Percentiles rank a stretch among this genome's conserved stretches.
Conservation (phyloP, 2,329 filamentous ascomycete genomes). For the Phaeoacremonium minimum region DNA sequence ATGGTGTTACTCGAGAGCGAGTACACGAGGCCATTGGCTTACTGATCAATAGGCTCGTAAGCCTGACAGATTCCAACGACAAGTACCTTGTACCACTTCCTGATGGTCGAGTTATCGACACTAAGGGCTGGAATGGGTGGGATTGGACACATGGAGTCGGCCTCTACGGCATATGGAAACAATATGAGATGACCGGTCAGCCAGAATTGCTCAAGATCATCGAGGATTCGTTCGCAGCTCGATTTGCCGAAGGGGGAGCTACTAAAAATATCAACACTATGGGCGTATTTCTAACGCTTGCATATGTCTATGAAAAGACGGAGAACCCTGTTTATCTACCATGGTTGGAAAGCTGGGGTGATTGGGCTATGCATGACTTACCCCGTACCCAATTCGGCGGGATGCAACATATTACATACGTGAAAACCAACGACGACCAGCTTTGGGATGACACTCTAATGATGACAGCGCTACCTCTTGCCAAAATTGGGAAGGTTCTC, state of each 20-base stretch:
- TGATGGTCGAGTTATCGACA: constrained; percentile 75
- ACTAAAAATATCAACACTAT: constrained; percentile 90
- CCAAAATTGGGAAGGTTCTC: constrained; percentile 72
- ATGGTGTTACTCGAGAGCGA: constrained; percentile 40
- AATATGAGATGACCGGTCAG: constrained; percentile 68
- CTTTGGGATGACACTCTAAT: constrained; percentile 84
- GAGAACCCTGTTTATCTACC: constrained; percentile 64
- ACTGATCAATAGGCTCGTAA: constrained; percentile 70
- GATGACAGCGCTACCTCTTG: constrained; percentile 83
- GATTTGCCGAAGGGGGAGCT: constrained; percentile 66
- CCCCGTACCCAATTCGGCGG: constrained; percentile 66
- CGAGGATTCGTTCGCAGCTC: constrained; percentile 66
- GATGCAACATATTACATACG: constrained; percentile 74
- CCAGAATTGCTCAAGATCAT: constrained; percentile 59
- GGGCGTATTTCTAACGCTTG: constrained; percentile 71
- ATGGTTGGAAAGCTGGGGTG: constrained; percentile 77
- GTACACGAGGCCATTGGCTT: constrained; percentile 55
- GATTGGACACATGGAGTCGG: constrained; percentile 81
- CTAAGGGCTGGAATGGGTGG: constrained; percentile 81
- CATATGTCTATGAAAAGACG: constrained; percentile 74
- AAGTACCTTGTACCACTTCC: constrained; percentile 67
- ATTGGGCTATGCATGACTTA: constrained; percentile 77
- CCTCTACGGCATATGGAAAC: constrained; percentile 78
- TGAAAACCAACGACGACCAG: constrained; percentile 66
- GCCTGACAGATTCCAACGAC: constrained; percentile 72